Base-by-base conservation (phyloP, 2,329 filamentous ascomycete species). In the Nigrospora sphaerica region DNA sequence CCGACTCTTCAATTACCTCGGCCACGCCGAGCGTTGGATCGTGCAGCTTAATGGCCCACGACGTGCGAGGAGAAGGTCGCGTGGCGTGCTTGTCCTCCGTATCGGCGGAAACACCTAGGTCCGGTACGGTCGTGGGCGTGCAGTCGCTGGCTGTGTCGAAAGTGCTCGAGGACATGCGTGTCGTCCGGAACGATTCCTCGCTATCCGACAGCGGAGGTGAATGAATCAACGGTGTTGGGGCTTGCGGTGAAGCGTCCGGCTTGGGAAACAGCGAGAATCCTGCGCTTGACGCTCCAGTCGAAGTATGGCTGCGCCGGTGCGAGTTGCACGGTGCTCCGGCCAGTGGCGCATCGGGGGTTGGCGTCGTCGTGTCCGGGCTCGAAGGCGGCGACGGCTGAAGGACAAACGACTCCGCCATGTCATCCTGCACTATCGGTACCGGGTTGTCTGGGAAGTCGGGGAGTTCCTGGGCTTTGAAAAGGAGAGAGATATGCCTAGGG, bases 401-500 rank as follows among this genome's bases (percentile, higher is more conserved):
- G 10, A 46, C 31, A 23, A 45, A 44, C n/a, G 52, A 44, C 13
- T 54, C 53, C 37, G 39, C 44, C 18, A 12, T 33, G n/a, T 49
- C 46, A 32, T 49, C 43, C 28, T 42, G 39, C 14, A 38, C 34
- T 23, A 33, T 46, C 32, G 46, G 42, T 7, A 42, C 45, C 10
- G 44, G 39, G 12, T 48, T 42, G 28, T 48, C 51, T 23, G 53
- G 49, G 12, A 52, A 51, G 6, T 51, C 46, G 10, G 51, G 49
- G 19, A 61, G 51, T 10, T 58, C 57, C 4, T 54, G 51, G 32
- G 57, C 56, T 17, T 58, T 54, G 31, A 63, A 59, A 6, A 61
- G 43, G 3, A 58, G 47, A 4, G 60, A 62, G 38, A 62, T 51
- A 36, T 57, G 61, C 36, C 54, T 54, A 9, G 59, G 61, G 32